Percentiles rank a stretch among this genome's conserved stretches.
phyloP scores from a whole-genome alignment of 805 yeast genomes.

The Lipomyces orientalis region DNA sequence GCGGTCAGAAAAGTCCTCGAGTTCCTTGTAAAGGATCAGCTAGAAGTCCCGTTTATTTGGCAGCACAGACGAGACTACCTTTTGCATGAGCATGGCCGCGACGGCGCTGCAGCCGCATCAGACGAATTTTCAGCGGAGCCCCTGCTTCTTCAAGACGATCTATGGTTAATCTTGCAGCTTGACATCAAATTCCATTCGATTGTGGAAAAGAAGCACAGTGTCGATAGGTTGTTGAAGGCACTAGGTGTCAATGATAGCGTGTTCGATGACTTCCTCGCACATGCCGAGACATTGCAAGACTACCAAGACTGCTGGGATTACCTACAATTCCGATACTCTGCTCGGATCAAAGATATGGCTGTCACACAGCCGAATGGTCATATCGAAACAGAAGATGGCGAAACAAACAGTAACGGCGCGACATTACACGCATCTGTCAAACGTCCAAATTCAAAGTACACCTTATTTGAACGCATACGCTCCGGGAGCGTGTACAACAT shows the following conservation, averaged over 20 bases:
- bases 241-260: slow-evolving; percentile 64
- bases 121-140: slow-evolving; percentile 35
- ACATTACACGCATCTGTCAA: slow-evolving; percentile 43
- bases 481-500: slow-evolving; percentile 28
- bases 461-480: slow-evolving; percentile 46
- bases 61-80: slow-evolving; percentile 92
- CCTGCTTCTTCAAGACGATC: slow-evolving; percentile 69
- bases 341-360: slow-evolving; percentile 58
- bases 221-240: slow-evolving; percentile 60
- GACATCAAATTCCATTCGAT: slow-evolving; percentile 90
- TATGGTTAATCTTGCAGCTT: slow-evolving; percentile 87
- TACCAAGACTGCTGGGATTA: slow-evolving; percentile 88
- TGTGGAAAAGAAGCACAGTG: slow-evolving; percentile 70
- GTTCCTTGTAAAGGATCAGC: slow-evolving; percentile 74
- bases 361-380: slow-evolving; percentile 12
- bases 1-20: slow-evolving; percentile 74
- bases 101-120: slow-evolving; percentile 38
- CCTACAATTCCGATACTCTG: slow-evolving; percentile 73
- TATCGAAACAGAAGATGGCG: slow-evolving; percentile 38
- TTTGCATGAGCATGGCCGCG: slow-evolving; percentile 57
- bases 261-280: slow-evolving; percentile 59
- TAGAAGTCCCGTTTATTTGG: slow-evolving; percentile 95
- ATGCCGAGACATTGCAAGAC: slow-evolving; percentile 71
- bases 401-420: slow-evolving; percentile 47
- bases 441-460: slow-evolving; percentile 50